Percentiles rank a stretch among this genome's conserved stretches.
phyloP scores from a whole-genome alignment of 1,284 basidiomycete genomes.

The Malassezia nana region DNA sequence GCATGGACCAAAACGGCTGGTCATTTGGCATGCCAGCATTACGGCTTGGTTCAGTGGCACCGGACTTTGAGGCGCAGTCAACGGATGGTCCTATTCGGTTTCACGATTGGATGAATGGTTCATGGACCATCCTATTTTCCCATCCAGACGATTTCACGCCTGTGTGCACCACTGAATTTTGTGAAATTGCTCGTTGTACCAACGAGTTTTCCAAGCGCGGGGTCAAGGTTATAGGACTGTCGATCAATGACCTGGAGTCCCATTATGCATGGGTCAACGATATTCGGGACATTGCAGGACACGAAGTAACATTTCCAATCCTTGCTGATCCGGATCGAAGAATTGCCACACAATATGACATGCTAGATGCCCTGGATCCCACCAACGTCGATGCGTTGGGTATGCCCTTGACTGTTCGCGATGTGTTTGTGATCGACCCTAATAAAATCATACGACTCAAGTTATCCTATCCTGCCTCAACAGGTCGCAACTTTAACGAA shows the following conservation, averaged over 20 bases:
- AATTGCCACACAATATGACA: conserved; percentile 59
- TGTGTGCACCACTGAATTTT: conserved; percentile 74
- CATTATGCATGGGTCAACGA: conserved; percentile 87
- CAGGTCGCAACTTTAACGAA: conserved; percentile 60
- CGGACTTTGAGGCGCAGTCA: conserved; percentile 45
- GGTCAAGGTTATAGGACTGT: conserved; percentile 68
- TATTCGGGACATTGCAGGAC: conserved; percentile 63
- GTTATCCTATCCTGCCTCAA: conserved; percentile 61
- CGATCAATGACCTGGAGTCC: conserved; percentile 70
- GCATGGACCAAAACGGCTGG: background rate
- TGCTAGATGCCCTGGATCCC: conserved; percentile 88
- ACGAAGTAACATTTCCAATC: conserved; percentile 79
- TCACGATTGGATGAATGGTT: conserved; percentile 78
- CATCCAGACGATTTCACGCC: conserved; percentile 65
- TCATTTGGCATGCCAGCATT: conserved; percentile 29
- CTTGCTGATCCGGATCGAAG: conserved; percentile 84
- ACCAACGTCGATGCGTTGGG: conserved; percentile 91
- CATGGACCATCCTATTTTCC: conserved; percentile 59
- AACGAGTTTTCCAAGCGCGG: conserved; percentile 74
- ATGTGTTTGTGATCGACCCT: conserved; percentile 47
- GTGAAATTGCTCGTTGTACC: conserved; percentile 78
- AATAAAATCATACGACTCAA: conserved; percentile 58
- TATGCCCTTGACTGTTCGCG: conserved; percentile 55
- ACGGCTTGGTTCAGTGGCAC: conserved; percentile 43
- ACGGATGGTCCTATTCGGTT: conserved; percentile 54